These are phyloP conservation scores for Chamaenerion angustifolium DNA, from an alignment of 345 rosid species.

Conservation along the genomic window DNA sequence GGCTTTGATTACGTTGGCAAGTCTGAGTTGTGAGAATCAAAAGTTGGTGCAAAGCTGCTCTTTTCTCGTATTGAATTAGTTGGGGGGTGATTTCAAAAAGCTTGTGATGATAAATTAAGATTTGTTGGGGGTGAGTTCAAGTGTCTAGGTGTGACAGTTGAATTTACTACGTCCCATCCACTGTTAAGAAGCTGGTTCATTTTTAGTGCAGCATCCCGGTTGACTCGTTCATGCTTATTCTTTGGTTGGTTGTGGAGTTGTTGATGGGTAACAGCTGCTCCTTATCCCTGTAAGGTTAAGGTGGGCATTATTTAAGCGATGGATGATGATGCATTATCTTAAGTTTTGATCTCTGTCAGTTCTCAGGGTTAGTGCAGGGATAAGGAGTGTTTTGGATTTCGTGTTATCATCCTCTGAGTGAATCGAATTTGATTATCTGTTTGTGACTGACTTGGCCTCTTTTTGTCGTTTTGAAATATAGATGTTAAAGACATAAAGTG, in stretches of 20 bases:
- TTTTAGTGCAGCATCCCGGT: conserved; percentile 57
- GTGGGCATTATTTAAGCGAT: conserved; percentile 84
- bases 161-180: conserved; percentile 45
- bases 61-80: neutral
- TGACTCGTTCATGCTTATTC: conserved; percentile 44
- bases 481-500: conserved; percentile 99
- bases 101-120: neutral
- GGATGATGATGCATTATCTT: conserved; percentile 64
- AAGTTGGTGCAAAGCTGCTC: too few relatives aligned
- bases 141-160: conserved; percentile 42
- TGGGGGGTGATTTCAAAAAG: neutral
- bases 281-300: conserved; percentile 99
- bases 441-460: conserved; percentile 8
- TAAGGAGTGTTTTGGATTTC: conserved; percentile 37
- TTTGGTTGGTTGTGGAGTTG: conserved; percentile 24
- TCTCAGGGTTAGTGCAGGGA: conserved; percentile 77
- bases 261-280: conserved; percentile 36
- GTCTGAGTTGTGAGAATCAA: too few relatives aligned
- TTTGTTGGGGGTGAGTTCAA: too few relatives aligned
- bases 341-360: conserved; percentile 45
- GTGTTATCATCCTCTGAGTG: neutral
- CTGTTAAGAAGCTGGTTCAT: conserved; percentile 71
- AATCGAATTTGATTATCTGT: neutral
- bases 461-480: conserved; percentile 19
- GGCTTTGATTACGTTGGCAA: too few relatives aligned